Conservation (phyloP, 1,139 yeast genomes). For the Ogataea hybrid region DNA sequence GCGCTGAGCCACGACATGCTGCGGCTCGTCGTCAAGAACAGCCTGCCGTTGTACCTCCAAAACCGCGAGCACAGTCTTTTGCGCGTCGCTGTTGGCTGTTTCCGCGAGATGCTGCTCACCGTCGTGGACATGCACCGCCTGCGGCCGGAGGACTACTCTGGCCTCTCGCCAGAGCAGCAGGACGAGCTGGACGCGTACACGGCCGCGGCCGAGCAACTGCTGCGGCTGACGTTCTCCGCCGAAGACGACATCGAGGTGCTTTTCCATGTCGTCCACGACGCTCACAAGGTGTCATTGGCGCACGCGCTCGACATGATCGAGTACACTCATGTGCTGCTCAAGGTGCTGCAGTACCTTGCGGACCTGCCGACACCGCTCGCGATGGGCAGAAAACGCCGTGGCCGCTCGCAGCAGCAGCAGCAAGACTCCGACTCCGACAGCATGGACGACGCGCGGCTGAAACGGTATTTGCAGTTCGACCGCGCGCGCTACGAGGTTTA, state of each 20-base stretch:
- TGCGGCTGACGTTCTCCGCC: constrained; percentile 54
- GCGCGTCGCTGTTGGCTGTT: constrained; percentile 70
- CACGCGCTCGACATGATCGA: constrained; percentile 65
- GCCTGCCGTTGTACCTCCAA: constrained; percentile 53
- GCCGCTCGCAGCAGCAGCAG: constrained; percentile 3
- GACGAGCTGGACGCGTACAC: constrained; percentile 48
- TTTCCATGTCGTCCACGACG: constrained; percentile 60
- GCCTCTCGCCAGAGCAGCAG: constrained; percentile 58
- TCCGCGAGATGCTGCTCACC: constrained; percentile 60
- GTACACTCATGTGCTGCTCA: constrained; percentile 63
- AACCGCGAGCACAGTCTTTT: constrained; percentile 37
- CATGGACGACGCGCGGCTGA: constrained; percentile 23
- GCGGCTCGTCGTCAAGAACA: constrained; percentile 49
- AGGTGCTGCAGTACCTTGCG: constrained; percentile 65
- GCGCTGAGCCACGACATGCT: constrained; percentile 67
- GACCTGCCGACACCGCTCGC: constrained; percentile 59
- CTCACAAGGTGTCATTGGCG: constrained; percentile 62
- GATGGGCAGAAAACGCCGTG: constrained; percentile 42
- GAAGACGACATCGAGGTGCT: constrained; percentile 61
- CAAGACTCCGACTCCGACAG: constrained; percentile 49
- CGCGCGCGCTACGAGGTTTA: constrained; percentile 34
- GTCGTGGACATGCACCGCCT: constrained; percentile 41
- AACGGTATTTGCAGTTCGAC: constrained; percentile 23
- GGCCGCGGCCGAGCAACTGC: constrained; percentile 36
- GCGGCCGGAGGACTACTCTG: constrained; percentile 52